Base-by-base conservation (phyloP, 331 rosid species). In the Malus hybrid region DNA sequence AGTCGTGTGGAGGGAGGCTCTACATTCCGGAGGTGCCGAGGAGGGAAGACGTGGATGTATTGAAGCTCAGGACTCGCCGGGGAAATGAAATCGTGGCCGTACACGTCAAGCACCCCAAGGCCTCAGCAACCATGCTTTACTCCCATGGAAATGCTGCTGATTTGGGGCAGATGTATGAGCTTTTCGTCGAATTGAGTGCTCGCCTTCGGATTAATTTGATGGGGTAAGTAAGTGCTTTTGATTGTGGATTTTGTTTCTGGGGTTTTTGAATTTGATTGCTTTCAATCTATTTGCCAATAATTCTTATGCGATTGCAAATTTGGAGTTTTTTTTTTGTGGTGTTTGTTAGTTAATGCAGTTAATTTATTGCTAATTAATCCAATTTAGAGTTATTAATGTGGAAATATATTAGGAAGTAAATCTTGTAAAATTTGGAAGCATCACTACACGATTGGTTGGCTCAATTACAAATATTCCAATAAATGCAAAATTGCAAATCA, bases 141-240 rank as follows among this genome's bases (percentile, higher is more conserved):
- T 93, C 98, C 4, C 98, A 91, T 62, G 97, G 98, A 7, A 93
- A 91, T 81, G 98, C 98, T 14, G 98, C 96, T 52, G 98, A 91
- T 90, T 87, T 93, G 87, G 98, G 97, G 59, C 97, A 93, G 85
- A 93, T 93, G 98, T 86, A 82, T 34, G 98, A 89, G 87, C 96
- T 91, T 46, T 93, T 93, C 59, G 86, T 88, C 29, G 94, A 93
- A 90, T 84, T 93, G 87, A 88, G 98, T 75, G 78, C 66, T 63
- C 86, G 94, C 31, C 98, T 93, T 81, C 89, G 98, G 62, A 79
- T 91, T 22, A 91, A 91, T 83, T 85, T 93, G 73, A 86, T 93
- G 93, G 98, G 98, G 98, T 93, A 86, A 73, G 19, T 36, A 44
- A 6, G 73, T 56, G 33, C 56, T n/a, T 9, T 68, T 22, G 14